Conservation (phyloP, 805 yeast species). For the Candida multigemmis region DNA sequence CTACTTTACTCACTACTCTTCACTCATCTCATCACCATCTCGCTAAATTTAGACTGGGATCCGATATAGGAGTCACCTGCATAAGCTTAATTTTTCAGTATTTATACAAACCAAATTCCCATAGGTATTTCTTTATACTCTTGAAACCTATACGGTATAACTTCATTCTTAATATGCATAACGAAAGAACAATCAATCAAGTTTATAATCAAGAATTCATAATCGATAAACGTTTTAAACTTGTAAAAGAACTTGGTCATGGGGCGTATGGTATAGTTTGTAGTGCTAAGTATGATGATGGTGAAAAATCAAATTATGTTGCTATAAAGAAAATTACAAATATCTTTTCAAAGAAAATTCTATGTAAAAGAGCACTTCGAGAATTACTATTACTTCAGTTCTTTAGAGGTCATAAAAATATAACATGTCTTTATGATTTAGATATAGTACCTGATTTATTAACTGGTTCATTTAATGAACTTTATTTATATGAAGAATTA, state of each 20-base stretch:
- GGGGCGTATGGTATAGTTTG: slow-evolving; percentile 98
- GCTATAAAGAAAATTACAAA: slow-evolving; percentile 96
- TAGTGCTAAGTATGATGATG: slow-evolving; percentile 83
- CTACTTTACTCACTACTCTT: no score
- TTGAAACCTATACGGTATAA: no score
- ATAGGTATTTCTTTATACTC: no score
- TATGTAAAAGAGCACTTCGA: slow-evolving; percentile 85
- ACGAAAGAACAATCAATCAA: slow-evolving; percentile 28
- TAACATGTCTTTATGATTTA: slow-evolving; percentile 89
- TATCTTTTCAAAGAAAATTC: slow-evolving; percentile 81
- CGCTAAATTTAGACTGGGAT: no score
- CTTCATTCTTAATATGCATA: no score
- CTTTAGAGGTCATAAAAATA: slow-evolving; percentile 93
- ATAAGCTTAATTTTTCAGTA: no score
- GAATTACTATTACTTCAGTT: slow-evolving; percentile 86
- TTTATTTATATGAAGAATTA: slow-evolving; percentile 88
- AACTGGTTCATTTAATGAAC: slow-evolving; percentile 72
- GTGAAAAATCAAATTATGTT: slow-evolving; percentile 42
- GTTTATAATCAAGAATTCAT: slow-evolving; percentile 79
- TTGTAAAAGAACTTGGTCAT: slow-evolving; percentile 90
- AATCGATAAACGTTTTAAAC: slow-evolving; percentile 79
- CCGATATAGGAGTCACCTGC: no score
- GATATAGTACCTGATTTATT: slow-evolving; percentile 71
- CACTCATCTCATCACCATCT: no score
- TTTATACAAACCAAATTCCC: no score